phyloP scores from a whole-genome alignment of 352 stramenopile genomes.

The Phytopythium aichiense region DNA sequence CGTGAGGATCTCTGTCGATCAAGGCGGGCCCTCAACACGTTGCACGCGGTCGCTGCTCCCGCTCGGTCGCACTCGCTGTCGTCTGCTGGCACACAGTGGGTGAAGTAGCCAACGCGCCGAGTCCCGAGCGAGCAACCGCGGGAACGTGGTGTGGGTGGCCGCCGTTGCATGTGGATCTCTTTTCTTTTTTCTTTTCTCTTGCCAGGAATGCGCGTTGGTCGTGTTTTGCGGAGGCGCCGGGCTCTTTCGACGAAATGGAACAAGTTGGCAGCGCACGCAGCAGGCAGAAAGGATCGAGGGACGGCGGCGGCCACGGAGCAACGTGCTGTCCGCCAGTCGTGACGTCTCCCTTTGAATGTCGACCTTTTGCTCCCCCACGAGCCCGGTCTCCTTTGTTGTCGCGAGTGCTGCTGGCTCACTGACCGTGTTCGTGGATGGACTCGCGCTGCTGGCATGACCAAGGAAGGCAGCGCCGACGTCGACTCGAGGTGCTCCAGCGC shows the following conservation, averaged over 20 bases:
- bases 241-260: constrained; percentile 3
- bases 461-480: no score
- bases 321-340: neutral
- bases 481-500: neutral
- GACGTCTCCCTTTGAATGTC: neutral
- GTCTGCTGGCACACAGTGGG: neutral
- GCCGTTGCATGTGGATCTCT: neutral
- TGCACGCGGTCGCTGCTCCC: neutral
- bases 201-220: constrained; percentile 1
- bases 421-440: no score
- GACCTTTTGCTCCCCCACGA: neutral
- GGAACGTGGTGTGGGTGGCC: neutral
- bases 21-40: neutral
- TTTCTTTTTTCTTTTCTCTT: neutral
- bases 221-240: neutral
- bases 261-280: neutral
- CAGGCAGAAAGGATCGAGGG: neutral
- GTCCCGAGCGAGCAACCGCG: neutral
- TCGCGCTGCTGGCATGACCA: no score
- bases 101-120: neutral
- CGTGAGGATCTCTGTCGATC: neutral
- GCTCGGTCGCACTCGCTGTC: neutral
- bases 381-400: neutral
- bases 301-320: neutral
- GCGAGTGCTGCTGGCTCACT: no score